Conservation (phyloP, 2,329 filamentous ascomycete species). For the Ambrosiella cleistominuta region DNA sequence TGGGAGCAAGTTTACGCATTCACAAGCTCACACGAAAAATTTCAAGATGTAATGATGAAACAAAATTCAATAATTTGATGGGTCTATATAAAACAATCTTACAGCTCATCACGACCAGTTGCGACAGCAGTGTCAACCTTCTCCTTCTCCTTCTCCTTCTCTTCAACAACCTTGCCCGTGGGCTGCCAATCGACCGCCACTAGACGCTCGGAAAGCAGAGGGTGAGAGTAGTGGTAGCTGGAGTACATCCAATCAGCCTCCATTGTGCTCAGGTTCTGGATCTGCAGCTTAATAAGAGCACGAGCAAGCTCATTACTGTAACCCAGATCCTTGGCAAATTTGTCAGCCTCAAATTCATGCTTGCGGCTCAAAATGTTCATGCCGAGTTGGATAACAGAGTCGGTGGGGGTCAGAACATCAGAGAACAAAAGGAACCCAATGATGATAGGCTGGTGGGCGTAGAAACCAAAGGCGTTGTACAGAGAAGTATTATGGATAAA, state of each 20-base stretch:
- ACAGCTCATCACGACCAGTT: conserved; percentile 58
- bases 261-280: conserved; percentile 96
- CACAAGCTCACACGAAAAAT: neutral
- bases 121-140: conserved; percentile 40
- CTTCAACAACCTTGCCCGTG: conserved; percentile 26
- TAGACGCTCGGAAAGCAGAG: conserved; percentile 82
- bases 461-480: conserved; percentile 82
- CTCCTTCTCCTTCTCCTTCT: conserved; percentile 21
- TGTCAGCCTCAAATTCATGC: conserved; percentile 93
- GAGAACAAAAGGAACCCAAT: conserved; percentile 97
- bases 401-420: conserved; percentile 85
- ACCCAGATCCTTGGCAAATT: conserved; percentile 70
- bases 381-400: conserved; percentile 80
- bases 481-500: conserved; percentile 92
- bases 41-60: neutral
- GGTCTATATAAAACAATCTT: conserved; percentile 16
- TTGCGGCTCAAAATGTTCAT: conserved; percentile 92
- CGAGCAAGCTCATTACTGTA: conserved; percentile 68
- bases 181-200: conserved; percentile 80
- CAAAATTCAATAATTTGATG: neutral
- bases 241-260: conserved; percentile 98
- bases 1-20: neutral
- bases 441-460: conserved; percentile 69
- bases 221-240: conserved; percentile 96
- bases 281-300: conserved; percentile 90